Evolutionary conservation across 108 stramenopile species (phyloP).

Genomic region (Nitzschia putrida): DNA sequence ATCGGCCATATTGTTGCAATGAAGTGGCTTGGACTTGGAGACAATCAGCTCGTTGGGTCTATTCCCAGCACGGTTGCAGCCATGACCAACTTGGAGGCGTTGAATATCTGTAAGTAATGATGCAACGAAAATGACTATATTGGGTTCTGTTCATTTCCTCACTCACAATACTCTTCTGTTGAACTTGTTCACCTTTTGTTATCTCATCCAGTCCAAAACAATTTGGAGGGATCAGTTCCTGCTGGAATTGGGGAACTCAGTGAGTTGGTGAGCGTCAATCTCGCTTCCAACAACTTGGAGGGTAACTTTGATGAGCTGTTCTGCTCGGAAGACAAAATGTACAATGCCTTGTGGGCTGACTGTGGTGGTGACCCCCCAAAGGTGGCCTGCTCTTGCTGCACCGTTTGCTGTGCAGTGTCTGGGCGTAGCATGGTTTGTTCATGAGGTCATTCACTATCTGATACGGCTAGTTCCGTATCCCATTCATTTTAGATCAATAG

Average conservation of each 20-base stretch:
- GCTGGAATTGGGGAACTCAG: not conserved
- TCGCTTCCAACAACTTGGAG: conserved; percentile 12
- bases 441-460: no score
- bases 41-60: conserved; percentile 36
- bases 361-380: not conserved
- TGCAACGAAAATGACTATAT: no score
- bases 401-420: conserved; percentile 1
- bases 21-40: conserved; percentile 36
- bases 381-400: conserved; percentile 9
- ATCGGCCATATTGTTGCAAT: conserved; percentile 9
- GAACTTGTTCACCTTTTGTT: not conserved
- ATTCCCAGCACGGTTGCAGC: conserved; percentile 33
- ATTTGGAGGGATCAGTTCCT: conserved; percentile 8
- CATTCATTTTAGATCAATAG: no score
- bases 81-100: not conserved
- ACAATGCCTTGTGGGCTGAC: conserved; percentile 8
- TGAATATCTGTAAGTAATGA: conserved; percentile 15
- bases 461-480: no score
- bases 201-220: not conserved
- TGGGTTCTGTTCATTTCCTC: not conserved
- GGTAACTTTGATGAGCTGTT: conserved; percentile 7
- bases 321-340: not conserved
- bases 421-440: no score
- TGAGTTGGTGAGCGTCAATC: not conserved
- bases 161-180: not conserved